Percentiles rank a stretch among this genome's conserved stretches.
Evolutionary conservation across 306 rosid genomes (phyloP).

Genomic region (Cicer pinnatifidum): DNA sequence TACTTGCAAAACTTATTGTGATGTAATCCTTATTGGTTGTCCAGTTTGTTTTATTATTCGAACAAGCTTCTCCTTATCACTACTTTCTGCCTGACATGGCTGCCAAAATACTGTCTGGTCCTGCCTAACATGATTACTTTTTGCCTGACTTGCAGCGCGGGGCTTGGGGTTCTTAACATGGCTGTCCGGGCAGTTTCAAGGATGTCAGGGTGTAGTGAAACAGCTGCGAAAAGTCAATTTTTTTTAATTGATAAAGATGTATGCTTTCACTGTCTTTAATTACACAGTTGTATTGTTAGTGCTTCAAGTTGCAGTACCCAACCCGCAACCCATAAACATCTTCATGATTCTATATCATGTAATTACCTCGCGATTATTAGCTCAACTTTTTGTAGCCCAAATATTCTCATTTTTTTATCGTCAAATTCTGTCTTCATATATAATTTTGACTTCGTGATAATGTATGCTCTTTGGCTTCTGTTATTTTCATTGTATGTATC

Average conservation of each 20-base stretch:
- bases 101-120: constrained; percentile 17
- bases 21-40: constrained; percentile 36
- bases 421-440: constrained; percentile 26
- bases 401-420: constrained; percentile 2
- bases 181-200: constrained; percentile 80
- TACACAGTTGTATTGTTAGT: constrained; percentile 8
- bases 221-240: constrained; percentile 67
- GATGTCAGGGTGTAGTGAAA: constrained; percentile 69
- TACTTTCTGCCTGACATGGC: constrained; percentile 36
- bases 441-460: constrained; percentile 14
- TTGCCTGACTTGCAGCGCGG: constrained; percentile 71
- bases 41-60: constrained; percentile 37
- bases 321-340: neutral
- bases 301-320: constrained; percentile 30
- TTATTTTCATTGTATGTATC: constrained; percentile 10
- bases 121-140: constrained; percentile 32
- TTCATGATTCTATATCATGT: constrained; percentile 15
- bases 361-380: constrained; percentile 27
- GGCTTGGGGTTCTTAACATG: constrained; percentile 93
- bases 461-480: constrained; percentile 25
- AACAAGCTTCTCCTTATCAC: constrained; percentile 37
- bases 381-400: constrained; percentile 12
- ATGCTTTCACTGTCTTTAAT: constrained; percentile 40
- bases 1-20: constrained; percentile 47
- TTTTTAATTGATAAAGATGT: constrained; percentile 90